phyloP scores from a whole-genome alignment of 2,329 filamentous ascomycete genomes.

The Pleomassaria siparia region DNA sequence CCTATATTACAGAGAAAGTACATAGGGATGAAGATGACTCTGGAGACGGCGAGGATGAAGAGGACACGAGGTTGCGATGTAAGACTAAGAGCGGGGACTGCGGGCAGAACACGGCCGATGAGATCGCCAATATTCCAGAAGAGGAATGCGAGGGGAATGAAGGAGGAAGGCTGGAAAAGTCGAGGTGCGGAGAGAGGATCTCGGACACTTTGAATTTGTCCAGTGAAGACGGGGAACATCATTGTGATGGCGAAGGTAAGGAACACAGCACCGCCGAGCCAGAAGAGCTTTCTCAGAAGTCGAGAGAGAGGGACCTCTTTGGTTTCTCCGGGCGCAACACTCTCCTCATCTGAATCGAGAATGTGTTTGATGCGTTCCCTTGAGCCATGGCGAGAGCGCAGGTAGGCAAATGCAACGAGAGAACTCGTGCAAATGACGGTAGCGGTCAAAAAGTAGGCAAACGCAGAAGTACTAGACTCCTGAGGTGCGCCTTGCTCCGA shows the following conservation, averaged over 20 bases:
- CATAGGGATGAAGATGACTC: constrained; percentile 74
- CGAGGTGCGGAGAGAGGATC: constrained; percentile 50
- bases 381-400: constrained; percentile 59
- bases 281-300: constrained; percentile 77
- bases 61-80: constrained; percentile 65
- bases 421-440: constrained; percentile 72
- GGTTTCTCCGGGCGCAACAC: constrained; percentile 26
- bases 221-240: constrained; percentile 92
- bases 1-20: constrained; percentile 89
- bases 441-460: constrained; percentile 89
- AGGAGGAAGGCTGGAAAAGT: constrained; percentile 71
- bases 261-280: constrained; percentile 75
- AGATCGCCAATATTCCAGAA: constrained; percentile 94
- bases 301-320: constrained; percentile 61
- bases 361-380: constrained; percentile 25
- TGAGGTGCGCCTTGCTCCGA: constrained; percentile 35
- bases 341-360: constrained; percentile 17
- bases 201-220: constrained; percentile 48
- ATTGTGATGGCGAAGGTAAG: constrained; percentile 83
- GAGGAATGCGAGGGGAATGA: constrained; percentile 87
- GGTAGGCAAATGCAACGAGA: constrained; percentile 72
- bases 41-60: constrained; percentile 66
- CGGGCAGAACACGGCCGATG: constrained; percentile 69
- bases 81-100: constrained; percentile 58
- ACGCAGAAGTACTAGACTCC: constrained; percentile 68